Evolutionary conservation across 371 early-diverging fungal genomes (phyloP).

Genomic region (Mortierella sp.): DNA sequence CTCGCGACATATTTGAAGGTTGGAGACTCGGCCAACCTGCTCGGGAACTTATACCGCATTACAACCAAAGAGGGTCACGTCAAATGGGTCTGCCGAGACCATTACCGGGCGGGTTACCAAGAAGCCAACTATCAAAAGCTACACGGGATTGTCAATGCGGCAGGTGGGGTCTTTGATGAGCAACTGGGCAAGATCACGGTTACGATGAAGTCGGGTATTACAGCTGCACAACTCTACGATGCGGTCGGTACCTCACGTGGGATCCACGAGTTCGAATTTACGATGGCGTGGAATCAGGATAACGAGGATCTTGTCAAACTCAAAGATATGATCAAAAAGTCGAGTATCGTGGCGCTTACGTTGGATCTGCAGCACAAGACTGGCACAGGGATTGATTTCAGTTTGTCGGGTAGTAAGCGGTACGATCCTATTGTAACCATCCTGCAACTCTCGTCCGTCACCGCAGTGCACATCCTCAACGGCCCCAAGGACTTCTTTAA

Average conservation of each 20-base stretch:
- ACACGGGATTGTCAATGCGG: not conserved
- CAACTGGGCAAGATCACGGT: slow-evolving; percentile 3
- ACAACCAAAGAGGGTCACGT: slow-evolving; percentile 7
- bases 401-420: slow-evolving; percentile 4
- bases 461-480: not conserved
- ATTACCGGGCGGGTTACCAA: slow-evolving; percentile 1
- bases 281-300: slow-evolving; percentile 1
- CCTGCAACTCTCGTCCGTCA: slow-evolving; percentile 3
- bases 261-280: slow-evolving; percentile 1
- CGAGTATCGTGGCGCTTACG: slow-evolving; percentile 1
- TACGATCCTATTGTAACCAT: not conserved
- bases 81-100: slow-evolving; percentile 13
- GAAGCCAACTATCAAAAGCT: not conserved
- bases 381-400: not conserved
- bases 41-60: slow-evolving; percentile 14
- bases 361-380: slow-evolving; percentile 2
- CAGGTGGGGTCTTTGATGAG: slow-evolving; percentile 6
- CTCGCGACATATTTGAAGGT: not conserved
- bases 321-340: not conserved
- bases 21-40: not conserved
- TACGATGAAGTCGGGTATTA: not conserved
- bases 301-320: not conserved
- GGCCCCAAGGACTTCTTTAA: slow-evolving; percentile 2
- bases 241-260: not conserved
- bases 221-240: slow-evolving; percentile 8